Conservation (phyloP, 192 early-diverging fungal species). For the Helicostylum pulchrum region DNA sequence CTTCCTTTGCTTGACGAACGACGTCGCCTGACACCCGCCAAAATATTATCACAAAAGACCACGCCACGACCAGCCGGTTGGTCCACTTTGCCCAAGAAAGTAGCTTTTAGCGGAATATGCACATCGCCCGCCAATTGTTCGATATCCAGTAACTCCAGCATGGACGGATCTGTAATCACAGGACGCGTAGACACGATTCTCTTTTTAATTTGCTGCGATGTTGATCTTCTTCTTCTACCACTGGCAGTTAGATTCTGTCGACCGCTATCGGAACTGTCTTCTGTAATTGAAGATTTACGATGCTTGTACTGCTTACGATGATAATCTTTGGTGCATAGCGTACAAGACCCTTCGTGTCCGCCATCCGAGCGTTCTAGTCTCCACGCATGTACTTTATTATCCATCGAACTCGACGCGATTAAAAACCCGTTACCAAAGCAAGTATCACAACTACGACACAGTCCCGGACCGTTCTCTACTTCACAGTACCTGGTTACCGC, state of each 20-base stretch:
- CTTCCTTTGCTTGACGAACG: background rate
- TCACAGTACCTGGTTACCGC: conserved; percentile 30
- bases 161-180: background rate
- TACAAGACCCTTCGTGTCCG: conserved; percentile 2
- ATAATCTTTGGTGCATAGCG: conserved; percentile 22
- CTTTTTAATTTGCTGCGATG: background rate
- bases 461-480: conserved; percentile 21
- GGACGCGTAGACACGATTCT: background rate
- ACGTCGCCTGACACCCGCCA: conserved; percentile 28
- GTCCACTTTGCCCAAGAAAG: conserved; percentile 26
- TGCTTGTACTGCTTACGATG: conserved; percentile 18
- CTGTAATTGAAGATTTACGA: background rate
- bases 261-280: background rate
- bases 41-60: conserved; percentile 28
- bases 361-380: conserved; percentile 25
- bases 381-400: conserved; percentile 31
- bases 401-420: conserved; percentile 27
- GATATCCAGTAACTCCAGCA: conserved; percentile 27
- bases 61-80: conserved; percentile 18
- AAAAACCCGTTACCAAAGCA: conserved; percentile 35
- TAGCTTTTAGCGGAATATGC: conserved; percentile 13
- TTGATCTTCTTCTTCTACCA: background rate
- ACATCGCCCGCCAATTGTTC: conserved; percentile 28
- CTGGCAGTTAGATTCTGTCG: background rate
- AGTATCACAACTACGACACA: conserved; percentile 18